These are phyloP conservation scores for Casuarina glauca DNA, from an alignment of 306 rosid genomes.

Conservation along the genomic window DNA sequence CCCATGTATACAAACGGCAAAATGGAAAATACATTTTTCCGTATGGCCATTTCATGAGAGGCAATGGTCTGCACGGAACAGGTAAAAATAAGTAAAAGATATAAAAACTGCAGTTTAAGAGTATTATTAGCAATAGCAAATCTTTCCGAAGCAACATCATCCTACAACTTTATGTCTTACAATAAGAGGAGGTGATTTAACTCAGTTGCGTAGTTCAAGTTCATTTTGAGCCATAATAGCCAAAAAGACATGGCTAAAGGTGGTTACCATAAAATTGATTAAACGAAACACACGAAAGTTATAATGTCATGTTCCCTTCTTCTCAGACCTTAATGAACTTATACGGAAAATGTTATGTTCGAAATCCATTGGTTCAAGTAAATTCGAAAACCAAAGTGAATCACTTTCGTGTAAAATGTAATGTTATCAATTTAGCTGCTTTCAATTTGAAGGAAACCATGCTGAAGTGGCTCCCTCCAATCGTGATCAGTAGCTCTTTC, in stretches of 20 bases:
- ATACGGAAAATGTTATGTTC: too few relatives aligned
- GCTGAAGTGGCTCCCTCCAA: conserved; percentile 34
- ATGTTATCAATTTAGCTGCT: conserved; percentile 34
- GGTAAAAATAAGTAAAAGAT: neutral
- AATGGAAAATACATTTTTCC: neutral
- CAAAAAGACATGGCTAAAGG: too few relatives aligned
- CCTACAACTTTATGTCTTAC: too few relatives aligned
- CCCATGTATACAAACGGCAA: neutral
- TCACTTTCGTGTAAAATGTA: neutral
- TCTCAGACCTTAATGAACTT: too few relatives aligned
- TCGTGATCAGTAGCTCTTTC: conserved; percentile 49
- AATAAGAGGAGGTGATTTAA: too few relatives aligned
- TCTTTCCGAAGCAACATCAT: neutral
- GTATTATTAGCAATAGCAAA: neutral
- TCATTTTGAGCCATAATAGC: too few relatives aligned
- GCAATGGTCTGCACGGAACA: neutral
- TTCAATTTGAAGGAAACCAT: conserved; percentile 48
- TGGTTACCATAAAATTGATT: too few relatives aligned
- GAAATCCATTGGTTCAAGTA: neutral
- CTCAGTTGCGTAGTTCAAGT: too few relatives aligned
- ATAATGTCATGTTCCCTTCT: too few relatives aligned
- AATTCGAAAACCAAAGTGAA: neutral
- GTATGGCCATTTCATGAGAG: neutral
- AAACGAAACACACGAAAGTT: too few relatives aligned
- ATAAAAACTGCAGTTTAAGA: neutral